These are phyloP conservation scores for Blastobotrys terrestris DNA, from an alignment of 805 yeast species.

Conservation along the genomic window DNA sequence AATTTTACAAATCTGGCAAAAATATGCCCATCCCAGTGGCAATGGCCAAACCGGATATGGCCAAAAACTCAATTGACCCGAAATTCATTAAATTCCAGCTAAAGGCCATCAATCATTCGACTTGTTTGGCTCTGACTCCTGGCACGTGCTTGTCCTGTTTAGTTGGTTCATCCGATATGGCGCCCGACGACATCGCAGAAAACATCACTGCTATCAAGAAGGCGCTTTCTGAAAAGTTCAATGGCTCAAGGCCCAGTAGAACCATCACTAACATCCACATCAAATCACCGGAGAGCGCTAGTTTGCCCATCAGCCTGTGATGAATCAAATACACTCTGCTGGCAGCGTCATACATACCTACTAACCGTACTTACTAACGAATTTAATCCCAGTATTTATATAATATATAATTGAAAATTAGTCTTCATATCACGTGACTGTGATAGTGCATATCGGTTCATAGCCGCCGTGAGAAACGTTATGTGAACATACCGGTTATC, in stretches of 20 bases:
- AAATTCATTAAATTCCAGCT: slow-evolving; percentile 59
- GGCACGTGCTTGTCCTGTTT: slow-evolving; percentile 57
- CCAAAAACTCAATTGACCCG: slow-evolving; percentile 45
- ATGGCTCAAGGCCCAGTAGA: slow-evolving; percentile 41
- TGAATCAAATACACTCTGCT: background rate
- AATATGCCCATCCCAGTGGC: slow-evolving; percentile 65
- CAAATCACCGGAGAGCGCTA: slow-evolving; percentile 60
- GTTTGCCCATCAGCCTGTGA: slow-evolving; percentile 42
- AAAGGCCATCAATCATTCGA: slow-evolving; percentile 54
- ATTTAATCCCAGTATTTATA: no score
- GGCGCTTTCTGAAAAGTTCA: slow-evolving; percentile 41
- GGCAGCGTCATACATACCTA: background rate
- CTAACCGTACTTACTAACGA: no score
- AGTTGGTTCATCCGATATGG: slow-evolving; percentile 51
- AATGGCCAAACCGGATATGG: slow-evolving; percentile 13
- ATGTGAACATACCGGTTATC: no score
- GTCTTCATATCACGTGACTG: no score
- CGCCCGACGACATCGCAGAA: slow-evolving; percentile 37
- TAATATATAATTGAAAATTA: no score
- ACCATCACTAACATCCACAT: slow-evolving; percentile 45
- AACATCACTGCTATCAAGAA: slow-evolving; percentile 48
- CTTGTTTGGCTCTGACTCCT: slow-evolving; percentile 54
- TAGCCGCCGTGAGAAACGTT: no score
- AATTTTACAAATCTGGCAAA: slow-evolving; percentile 57
- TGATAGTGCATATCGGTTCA: no score